Evolutionary conservation across 148 eudicot species (phyloP).

Genomic region (Nepenthes mirabilis): DNA sequence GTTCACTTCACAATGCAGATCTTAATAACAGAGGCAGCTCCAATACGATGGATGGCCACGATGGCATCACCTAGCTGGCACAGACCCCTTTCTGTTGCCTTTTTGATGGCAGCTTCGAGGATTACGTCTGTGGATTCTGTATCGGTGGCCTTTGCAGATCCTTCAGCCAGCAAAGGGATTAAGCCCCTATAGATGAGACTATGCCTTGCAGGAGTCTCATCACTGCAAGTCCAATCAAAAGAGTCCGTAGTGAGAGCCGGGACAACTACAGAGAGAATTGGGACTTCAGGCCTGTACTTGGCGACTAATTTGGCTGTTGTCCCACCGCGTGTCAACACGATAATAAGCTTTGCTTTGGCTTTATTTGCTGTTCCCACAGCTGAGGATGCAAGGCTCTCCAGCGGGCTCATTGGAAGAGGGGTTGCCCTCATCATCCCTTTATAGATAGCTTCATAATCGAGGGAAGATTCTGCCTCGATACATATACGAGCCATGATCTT

Average conservation of each 20-base stretch:
- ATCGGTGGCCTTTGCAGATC: constrained; percentile 86
- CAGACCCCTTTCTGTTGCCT: constrained; percentile 44
- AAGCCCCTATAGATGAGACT: constrained; percentile 59
- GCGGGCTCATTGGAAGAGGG: constrained; percentile 83
- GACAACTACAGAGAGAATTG: constrained; percentile 66
- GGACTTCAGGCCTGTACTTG: constrained; percentile 72
- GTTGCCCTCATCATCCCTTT: constrained; percentile 63
- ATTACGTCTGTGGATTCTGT: constrained; percentile 85
- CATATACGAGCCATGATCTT: constrained; percentile 78
- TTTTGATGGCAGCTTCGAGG: constrained; percentile 58
- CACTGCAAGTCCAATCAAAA: constrained; percentile 63
- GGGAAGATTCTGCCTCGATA: constrained; percentile 76
- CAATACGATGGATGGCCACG: constrained; percentile 77
- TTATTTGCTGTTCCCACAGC: constrained; percentile 84
- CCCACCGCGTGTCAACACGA: constrained; percentile 84
- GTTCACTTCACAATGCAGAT: constrained; percentile 63
- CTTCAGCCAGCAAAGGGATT: constrained; percentile 75
- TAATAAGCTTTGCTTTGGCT: constrained; percentile 71
- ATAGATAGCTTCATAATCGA: constrained; percentile 47
- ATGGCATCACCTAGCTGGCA: constrained; percentile 62
- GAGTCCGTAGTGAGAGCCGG: constrained; percentile 57
- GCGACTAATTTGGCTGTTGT: constrained; percentile 77
- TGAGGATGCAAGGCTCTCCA: constrained; percentile 79
- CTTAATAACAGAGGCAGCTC: constrained; percentile 80
- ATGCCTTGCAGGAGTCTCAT: constrained; percentile 70